Evolutionary conservation across 371 early-diverging fungal genomes (phyloP).

Genomic region (Mucor racemosus): DNA sequence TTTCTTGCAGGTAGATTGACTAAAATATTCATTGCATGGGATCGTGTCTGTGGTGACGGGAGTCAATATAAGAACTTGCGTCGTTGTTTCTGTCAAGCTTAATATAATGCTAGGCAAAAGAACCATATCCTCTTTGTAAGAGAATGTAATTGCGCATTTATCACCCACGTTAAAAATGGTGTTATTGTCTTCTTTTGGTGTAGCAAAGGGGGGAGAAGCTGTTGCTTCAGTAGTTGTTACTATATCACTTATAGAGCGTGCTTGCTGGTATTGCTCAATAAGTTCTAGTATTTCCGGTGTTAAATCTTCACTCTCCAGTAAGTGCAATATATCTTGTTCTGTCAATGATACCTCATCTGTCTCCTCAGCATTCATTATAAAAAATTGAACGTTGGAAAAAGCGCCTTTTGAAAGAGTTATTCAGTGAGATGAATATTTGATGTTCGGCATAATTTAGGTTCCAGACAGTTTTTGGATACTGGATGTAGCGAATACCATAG

Average conservation of each 20-base stretch:
- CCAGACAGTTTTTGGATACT: no score
- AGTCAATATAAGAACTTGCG: constrained; percentile 26
- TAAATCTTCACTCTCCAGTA: constrained; percentile 5
- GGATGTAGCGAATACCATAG: no score
- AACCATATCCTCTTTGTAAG: neutral
- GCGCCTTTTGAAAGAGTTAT: no score
- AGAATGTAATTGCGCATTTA: constrained; percentile 15
- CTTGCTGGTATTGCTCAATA: constrained; percentile 13
- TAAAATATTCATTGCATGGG: constrained; percentile 25
- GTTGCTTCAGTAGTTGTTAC: neutral
- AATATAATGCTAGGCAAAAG: constrained; percentile 13
- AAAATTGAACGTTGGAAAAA: no score
- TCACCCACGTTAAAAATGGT: neutral
- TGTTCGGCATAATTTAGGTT: no score
- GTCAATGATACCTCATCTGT: neutral
- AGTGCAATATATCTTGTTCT: neutral
- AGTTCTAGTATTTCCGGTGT: constrained; percentile 13
- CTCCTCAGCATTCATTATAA: neutral
- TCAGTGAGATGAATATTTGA: no score
- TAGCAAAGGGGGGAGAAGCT: no score
- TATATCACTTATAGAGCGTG: neutral
- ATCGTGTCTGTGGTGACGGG: constrained; percentile 30
- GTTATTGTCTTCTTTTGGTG: neutral
- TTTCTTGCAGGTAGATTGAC: neutral
- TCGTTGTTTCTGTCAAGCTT: neutral